phyloP scores from a whole-genome alignment of 257 asterid species.

The Ophiorrhiza pumila region DNA sequence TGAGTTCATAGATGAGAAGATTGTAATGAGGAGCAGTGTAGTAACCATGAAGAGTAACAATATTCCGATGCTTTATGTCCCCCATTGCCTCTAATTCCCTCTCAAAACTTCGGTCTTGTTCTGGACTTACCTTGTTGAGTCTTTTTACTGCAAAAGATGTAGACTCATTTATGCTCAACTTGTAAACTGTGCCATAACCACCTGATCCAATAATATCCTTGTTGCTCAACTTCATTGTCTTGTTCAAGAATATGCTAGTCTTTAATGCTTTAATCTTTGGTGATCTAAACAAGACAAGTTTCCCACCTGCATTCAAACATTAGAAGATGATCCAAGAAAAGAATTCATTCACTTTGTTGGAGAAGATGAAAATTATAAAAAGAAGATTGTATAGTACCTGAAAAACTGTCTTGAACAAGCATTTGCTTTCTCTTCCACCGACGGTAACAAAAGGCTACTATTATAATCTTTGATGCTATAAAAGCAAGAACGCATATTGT shows the following conservation, averaged over 20 bases:
- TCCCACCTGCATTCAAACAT: slow-evolving; percentile 57
- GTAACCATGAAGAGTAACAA: slow-evolving; percentile 78
- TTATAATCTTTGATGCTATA: slow-evolving; percentile 56
- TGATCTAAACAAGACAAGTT: slow-evolving; percentile 68
- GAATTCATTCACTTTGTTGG: background rate
- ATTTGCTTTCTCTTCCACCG: slow-evolving; percentile 64
- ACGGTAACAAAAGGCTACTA: slow-evolving; percentile 70
- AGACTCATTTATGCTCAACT: slow-evolving; percentile 44
- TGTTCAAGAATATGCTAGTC: slow-evolving; percentile 50
- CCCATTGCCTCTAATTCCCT: slow-evolving; percentile 89
- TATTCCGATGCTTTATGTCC: slow-evolving; percentile 81
- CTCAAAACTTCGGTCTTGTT: slow-evolving; percentile 77
- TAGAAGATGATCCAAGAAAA: background rate
- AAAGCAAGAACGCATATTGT: slow-evolving; percentile 68
- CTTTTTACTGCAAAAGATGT: slow-evolving; percentile 64
- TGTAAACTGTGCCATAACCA: slow-evolving; percentile 87
- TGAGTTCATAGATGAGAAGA: slow-evolving; percentile 83
- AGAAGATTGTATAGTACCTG: slow-evolving; percentile 32
- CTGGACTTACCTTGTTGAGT: slow-evolving; percentile 47
- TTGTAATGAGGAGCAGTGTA: slow-evolving; percentile 68
- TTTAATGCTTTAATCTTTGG: slow-evolving; percentile 42
- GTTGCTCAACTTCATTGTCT: slow-evolving; percentile 65
- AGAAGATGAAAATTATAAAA: background rate
- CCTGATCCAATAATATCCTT: slow-evolving; percentile 85
- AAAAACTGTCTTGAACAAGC: slow-evolving; percentile 45